Percentiles rank a stretch among this genome's conserved stretches.
These are phyloP conservation scores for Pseudogymnoascus sp. DNA, from an alignment of 2,329 filamentous ascomycete genomes.

Conservation along the genomic window DNA sequence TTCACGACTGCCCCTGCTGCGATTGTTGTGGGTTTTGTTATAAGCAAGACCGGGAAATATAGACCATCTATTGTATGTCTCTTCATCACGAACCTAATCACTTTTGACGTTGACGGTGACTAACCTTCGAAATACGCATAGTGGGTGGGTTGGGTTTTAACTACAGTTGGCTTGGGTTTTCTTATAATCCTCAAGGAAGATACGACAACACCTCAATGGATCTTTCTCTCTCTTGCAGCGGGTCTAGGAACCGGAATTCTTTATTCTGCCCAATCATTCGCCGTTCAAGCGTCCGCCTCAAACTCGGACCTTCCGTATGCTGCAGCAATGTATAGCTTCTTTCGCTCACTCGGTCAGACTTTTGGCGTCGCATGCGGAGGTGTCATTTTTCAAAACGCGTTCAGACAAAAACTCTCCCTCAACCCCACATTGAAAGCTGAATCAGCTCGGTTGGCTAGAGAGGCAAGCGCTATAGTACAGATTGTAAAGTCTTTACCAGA, in stretches of 20 bases:
- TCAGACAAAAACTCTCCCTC: slow-evolving; percentile 20
- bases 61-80: slow-evolving; percentile 29
- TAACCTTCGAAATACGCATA: slow-evolving; percentile 37
- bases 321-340: slow-evolving; percentile 59
- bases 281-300: slow-evolving; percentile 53
- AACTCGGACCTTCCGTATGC: slow-evolving; percentile 52
- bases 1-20: slow-evolving; percentile 54
- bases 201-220: slow-evolving; percentile 47
- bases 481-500: slow-evolving; percentile 21
- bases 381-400: slow-evolving; percentile 60
- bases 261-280: slow-evolving; percentile 53
- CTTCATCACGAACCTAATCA: background rate
- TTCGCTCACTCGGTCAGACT: slow-evolving; percentile 55
- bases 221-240: slow-evolving; percentile 53
- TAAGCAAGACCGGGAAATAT: slow-evolving; percentile 50
- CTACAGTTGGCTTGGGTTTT: slow-evolving; percentile 51
- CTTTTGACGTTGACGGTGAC: background rate
- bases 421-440: slow-evolving; percentile 20
- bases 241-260: slow-evolving; percentile 57
- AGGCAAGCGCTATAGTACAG: slow-evolving; percentile 24
- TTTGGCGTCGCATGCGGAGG: slow-evolving; percentile 58
- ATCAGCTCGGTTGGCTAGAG: slow-evolving; percentile 22
- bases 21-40: slow-evolving; percentile 47
- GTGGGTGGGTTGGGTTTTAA: slow-evolving; percentile 53
- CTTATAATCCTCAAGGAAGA: slow-evolving; percentile 41